Evolutionary conservation across 2,329 filamentous ascomycete species (phyloP), one percentile per base, ranked within the genome.

Genomic region (Pseudopithomyces maydicus): DNA sequence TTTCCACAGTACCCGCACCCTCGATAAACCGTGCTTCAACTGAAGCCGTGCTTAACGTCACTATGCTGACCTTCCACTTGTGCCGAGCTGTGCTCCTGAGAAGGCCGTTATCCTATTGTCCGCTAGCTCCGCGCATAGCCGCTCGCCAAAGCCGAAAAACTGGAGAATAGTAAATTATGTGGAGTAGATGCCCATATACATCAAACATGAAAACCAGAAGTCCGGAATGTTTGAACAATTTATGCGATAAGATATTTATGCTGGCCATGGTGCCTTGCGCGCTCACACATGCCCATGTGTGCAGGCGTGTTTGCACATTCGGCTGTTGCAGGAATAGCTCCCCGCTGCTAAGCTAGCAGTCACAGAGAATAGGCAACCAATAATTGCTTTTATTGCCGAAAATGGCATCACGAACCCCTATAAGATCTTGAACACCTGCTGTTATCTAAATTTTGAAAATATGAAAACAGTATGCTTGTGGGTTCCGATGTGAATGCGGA

Each of bases 41-140:
- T 48, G 17, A 44, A 8, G 35, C 20, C 19, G 7, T 17, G 43
- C n/a, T n/a, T 29, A 32, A 49, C 56, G 49, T 58, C 56, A 55
- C 54, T 20, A 4, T 35, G 52, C 52, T 45, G 35, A 49, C 47
- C 39, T 32, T 17, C 26, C 8, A 48, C 47, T 57, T 58, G 41
- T 52, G 56, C 56, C 56, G 56, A 58, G 56, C 56, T 19, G 43
- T 22, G 36, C 26, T 55, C 52, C 56, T 55, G 56, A 43, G 50
- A 36, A 48, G 56, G 47, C 56, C 56, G 56, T 32, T 44, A 35
- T 44, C 46, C 52, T 43, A 55, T 52, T 44, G 50, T 26, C 32
- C 17, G 39, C 35, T 54, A 44, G 46, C 51, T 55, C 56, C 56
- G 56, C 45, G 43, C 47, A 29, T 58, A 58, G 32, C 56, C 56